A percentile compares a stretch with the other conserved stretches of the same genome.
phyloP scores from a whole-genome alignment of 179 eudicot genomes.

The Patellifolia procumbens region DNA sequence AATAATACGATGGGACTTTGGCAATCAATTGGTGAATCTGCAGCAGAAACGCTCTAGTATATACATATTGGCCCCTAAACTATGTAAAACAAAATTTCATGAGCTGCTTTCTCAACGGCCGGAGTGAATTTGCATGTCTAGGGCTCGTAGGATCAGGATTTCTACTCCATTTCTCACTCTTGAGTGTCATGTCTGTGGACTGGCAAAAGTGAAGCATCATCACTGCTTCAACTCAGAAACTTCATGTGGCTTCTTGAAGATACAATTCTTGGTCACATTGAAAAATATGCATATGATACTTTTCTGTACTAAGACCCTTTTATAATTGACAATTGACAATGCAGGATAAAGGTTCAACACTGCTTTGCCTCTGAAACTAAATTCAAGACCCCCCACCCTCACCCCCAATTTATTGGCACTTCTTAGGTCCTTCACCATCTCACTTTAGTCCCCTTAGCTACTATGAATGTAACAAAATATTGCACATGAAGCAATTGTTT shows the following conservation, averaged over 20 bases:
- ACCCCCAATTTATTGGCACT: not conserved
- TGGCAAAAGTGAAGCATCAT: not conserved
- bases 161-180: not conserved
- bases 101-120: not conserved
- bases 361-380: not conserved
- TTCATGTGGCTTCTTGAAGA: not conserved
- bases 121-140: not conserved
- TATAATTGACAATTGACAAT: not conserved
- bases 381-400: not conserved
- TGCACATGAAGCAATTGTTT: not conserved
- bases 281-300: not conserved
- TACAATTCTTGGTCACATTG: not conserved
- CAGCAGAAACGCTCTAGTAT: not conserved
- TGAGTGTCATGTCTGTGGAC: not conserved
- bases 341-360: too few species aligned
- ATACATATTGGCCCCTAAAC: not conserved
- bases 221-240: not conserved
- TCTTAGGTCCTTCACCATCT: not conserved
- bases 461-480: not conserved
- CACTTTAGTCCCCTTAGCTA: not conserved
- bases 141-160: not conserved
- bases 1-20: not conserved
- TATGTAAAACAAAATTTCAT: not conserved
- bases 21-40: not conserved
- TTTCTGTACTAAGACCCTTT: not conserved